Evolutionary conservation across 1,284 basidiomycete species (phyloP).

Genomic region (Schizophyllum commune): DNA sequence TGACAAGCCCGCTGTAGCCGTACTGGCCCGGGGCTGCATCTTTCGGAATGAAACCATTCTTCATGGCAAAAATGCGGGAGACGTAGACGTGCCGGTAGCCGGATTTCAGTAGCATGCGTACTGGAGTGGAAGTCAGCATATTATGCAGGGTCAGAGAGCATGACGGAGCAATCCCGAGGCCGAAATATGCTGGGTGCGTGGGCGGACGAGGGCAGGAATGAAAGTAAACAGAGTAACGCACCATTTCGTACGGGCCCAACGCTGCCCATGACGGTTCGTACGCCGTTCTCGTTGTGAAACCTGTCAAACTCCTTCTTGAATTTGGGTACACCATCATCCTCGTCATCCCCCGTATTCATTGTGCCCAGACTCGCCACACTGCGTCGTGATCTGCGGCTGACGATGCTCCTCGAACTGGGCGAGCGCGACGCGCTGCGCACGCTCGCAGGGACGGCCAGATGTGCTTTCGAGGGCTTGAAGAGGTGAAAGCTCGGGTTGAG

Average conservation of each 20-base stretch:
- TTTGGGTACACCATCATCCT: slow-evolving; percentile 39
- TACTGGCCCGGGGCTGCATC: slow-evolving; percentile 80
- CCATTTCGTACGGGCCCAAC: slow-evolving; percentile 88
- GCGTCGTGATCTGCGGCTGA: slow-evolving; percentile 22
- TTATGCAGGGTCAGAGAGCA: slow-evolving; percentile 3
- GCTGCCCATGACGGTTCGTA: slow-evolving; percentile 85
- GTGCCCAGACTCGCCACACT: slow-evolving; percentile 27
- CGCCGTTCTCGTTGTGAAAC: slow-evolving; percentile 88
- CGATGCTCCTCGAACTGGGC: slow-evolving; percentile 19
- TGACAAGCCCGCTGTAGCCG: slow-evolving; percentile 79
- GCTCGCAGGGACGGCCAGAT: slow-evolving; percentile 9
- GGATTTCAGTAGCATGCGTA: slow-evolving; percentile 89
- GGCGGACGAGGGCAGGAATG: slow-evolving; percentile 1
- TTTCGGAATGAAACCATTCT: slow-evolving; percentile 83
- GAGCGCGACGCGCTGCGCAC: slow-evolving; percentile 15
- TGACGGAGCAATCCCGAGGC: neutral
- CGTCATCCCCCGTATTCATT: slow-evolving; percentile 17
- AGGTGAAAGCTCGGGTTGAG: slow-evolving; percentile 64
- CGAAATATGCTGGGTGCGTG: neutral
- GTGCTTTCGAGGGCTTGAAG: slow-evolving; percentile 37
- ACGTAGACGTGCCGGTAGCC: slow-evolving; percentile 95
- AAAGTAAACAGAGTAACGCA: slow-evolving; percentile 24
- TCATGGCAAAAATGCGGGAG: slow-evolving; percentile 86
- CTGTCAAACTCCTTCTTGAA: slow-evolving; percentile 75
- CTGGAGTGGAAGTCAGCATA: slow-evolving; percentile 28